A percentile compares a stretch with the other conserved stretches of the same genome.
Conservation (phyloP, 2,329 filamentous ascomycete species). For the Waltergamsia citrina region DNA sequence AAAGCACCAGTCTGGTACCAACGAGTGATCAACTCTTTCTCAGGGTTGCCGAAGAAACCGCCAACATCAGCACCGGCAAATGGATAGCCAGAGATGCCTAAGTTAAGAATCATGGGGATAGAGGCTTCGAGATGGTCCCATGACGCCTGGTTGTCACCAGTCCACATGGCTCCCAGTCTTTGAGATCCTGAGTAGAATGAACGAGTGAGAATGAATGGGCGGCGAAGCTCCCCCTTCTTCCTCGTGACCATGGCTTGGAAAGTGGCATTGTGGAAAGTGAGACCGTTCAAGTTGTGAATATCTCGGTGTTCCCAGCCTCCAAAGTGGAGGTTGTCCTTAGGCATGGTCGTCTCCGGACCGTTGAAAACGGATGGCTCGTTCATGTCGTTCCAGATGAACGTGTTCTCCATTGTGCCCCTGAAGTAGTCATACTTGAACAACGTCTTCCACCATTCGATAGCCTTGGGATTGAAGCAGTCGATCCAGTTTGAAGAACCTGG, state of each 20-base stretch:
- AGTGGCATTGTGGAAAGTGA: constrained; percentile 93
- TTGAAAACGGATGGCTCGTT: constrained; percentile 99
- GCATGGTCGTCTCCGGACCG: constrained; percentile 96
- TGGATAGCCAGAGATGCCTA: constrained; percentile 87
- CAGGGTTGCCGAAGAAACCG: constrained; percentile 95
- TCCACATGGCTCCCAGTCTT: constrained; percentile 93
- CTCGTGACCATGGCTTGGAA: constrained; percentile 76
- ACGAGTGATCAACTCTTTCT: constrained; percentile 79
- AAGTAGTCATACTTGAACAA: constrained; percentile 85
- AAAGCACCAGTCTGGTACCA: constrained; percentile 98
- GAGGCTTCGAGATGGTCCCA: constrained; percentile 88
- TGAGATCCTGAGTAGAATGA: constrained; percentile 90
- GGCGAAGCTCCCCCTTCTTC: constrained; percentile 73
- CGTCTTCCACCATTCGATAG: constrained; percentile 80
- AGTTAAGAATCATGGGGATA: constrained; percentile 86
- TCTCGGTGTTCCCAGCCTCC: constrained; percentile 95
- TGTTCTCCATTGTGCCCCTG: constrained; percentile 76
- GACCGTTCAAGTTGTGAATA: constrained; percentile 88
- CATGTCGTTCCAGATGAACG: constrained; percentile 99
- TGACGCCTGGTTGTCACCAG: constrained; percentile 88
- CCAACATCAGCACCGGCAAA: constrained; percentile 94
- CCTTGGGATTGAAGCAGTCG: constrained; percentile 90
- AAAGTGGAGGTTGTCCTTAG: constrained; percentile 91
- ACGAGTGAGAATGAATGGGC: constrained; percentile 88
- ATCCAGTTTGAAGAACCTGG: constrained; percentile 95